Conservation (phyloP, 169 alveolate genomes). For the Cryptosporidium tyzzeri region DNA sequence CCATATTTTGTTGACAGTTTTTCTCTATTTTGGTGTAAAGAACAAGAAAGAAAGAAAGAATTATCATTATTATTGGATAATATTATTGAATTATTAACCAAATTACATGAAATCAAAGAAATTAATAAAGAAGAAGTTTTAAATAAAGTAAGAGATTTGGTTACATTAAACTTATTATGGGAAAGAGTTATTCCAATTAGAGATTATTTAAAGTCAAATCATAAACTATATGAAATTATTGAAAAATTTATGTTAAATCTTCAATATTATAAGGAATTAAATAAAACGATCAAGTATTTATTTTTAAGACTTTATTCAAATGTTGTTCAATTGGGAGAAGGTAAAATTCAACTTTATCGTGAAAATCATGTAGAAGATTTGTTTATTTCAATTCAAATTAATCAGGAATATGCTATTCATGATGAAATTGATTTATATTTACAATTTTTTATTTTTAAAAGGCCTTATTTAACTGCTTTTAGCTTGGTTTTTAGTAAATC, state of each 20-base stretch:
- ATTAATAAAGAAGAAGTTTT: not conserved
- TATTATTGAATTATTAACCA: not conserved
- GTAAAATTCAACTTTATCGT: slow-evolving; percentile 9
- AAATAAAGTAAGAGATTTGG: not conserved
- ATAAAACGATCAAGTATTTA: slow-evolving; percentile 23
- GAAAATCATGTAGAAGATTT: slow-evolving; percentile 6
- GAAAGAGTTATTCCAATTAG: slow-evolving; percentile 21
- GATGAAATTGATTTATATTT: slow-evolving; percentile 10
- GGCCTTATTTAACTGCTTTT: slow-evolving; percentile 1
- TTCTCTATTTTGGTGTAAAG: slow-evolving; percentile 16
- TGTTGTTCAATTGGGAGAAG: slow-evolving; percentile 16
- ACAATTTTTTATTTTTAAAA: slow-evolving; percentile 21
- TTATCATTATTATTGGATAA: not conserved
- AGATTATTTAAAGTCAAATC: slow-evolving; percentile 7
- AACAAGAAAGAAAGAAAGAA: slow-evolving; percentile 11
- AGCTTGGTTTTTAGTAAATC: not conserved
- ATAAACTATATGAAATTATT: not conserved
- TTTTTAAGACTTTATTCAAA: slow-evolving; percentile 40
- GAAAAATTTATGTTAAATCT: not conserved
- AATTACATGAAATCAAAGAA: not conserved
- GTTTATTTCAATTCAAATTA: slow-evolving; percentile 1
- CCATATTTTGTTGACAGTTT: slow-evolving; percentile 26
- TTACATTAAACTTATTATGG: slow-evolving; percentile 27
- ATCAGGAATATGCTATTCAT: not conserved
- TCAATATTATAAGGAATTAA: not conserved